phyloP scores from a whole-genome alignment of 1,139 yeast species.

The Diutina ranongensis region DNA sequence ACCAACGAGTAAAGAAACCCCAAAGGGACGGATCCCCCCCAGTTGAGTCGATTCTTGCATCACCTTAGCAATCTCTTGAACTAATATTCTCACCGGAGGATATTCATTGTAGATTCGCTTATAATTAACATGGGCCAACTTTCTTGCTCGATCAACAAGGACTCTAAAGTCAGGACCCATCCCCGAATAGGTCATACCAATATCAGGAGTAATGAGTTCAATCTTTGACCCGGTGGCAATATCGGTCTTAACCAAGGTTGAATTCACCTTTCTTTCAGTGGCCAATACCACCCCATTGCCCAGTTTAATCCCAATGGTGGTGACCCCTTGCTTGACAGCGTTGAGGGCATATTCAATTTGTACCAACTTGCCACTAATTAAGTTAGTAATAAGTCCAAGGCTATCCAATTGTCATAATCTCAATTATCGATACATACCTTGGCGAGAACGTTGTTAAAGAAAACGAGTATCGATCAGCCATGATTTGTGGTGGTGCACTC shows the following conservation, averaged over 20 bases:
- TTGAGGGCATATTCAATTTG: slow-evolving; percentile 97
- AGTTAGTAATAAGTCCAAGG: background rate
- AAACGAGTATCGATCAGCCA: slow-evolving; percentile 98
- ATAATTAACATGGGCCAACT: slow-evolving; percentile 85
- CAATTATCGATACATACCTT: slow-evolving; percentile 44
- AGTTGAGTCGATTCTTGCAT: slow-evolving; percentile 98
- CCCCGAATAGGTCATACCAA: slow-evolving; percentile 95
- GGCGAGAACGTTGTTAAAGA: slow-evolving; percentile 96
- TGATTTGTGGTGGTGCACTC: slow-evolving; percentile 15
- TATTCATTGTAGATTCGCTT: slow-evolving; percentile 91
- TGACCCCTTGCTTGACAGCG: slow-evolving; percentile 96
- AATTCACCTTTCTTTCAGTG: slow-evolving; percentile 84
- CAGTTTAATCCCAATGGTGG: slow-evolving; percentile 92
- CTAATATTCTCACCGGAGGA: slow-evolving; percentile 92
- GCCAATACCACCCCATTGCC: slow-evolving; percentile 96
- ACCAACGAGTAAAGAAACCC: slow-evolving; percentile 88
- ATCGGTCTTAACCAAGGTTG: slow-evolving; percentile 65
- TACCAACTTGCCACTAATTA: slow-evolving; percentile 80
- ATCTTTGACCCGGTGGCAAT: slow-evolving; percentile 54
- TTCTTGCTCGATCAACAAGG: slow-evolving; percentile 85
- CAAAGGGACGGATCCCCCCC: slow-evolving; percentile 97
- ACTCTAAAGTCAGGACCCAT: slow-evolving; percentile 99
- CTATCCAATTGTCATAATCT: background rate
- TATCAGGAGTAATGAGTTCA: slow-evolving; percentile 81
- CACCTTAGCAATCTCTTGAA: slow-evolving; percentile 87